Conservation (phyloP, 2,329 filamentous ascomycete species). For the Harringtonia aguacate region DNA sequence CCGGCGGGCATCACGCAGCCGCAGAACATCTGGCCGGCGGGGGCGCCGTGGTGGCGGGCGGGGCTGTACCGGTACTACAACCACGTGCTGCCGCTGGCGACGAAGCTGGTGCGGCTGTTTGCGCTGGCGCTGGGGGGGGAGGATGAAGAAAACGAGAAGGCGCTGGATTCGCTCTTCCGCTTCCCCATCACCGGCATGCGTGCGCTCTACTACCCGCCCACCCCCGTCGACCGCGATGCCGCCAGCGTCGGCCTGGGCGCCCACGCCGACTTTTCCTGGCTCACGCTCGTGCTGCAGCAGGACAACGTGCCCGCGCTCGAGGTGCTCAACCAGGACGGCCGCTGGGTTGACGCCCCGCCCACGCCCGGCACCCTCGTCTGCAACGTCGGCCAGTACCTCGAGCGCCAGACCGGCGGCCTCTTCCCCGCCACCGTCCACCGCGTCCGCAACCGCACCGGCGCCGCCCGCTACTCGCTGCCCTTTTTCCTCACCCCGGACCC, state of each 20-base stretch:
- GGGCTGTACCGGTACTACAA: constrained; percentile 24
- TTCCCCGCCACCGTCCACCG: constrained; percentile 39
- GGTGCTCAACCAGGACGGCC: constrained; percentile 24
- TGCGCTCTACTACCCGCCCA: constrained; percentile 15
- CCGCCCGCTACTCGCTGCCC: constrained; percentile 40
- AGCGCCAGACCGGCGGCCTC: constrained; percentile 36
- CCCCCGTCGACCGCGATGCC: constrained; percentile 7
- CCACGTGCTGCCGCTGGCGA: constrained; percentile 8
- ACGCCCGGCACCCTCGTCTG: constrained; percentile 25
- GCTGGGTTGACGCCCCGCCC: constrained; percentile 20
- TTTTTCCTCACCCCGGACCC: constrained; percentile 43
- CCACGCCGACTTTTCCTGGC: constrained; percentile 35
- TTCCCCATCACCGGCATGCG: constrained; percentile 21
- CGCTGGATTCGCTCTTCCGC: constrained; percentile 27
- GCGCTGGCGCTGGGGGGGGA: constrained; percentile 14
- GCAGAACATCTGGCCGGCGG: constrained; percentile 23
- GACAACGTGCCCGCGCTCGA: constrained; percentile 27
- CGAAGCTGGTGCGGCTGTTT: constrained; percentile 11
- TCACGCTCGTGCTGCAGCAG: constrained; percentile 39
- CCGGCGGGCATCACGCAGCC: constrained; percentile 17
- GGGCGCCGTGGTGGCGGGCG: constrained; percentile 20
- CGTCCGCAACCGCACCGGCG: constrained; percentile 29
- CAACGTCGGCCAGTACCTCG: constrained; percentile 42
- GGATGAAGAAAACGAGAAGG: constrained; percentile 13
- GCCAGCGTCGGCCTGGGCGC: constrained; percentile 28